Percentiles rank a stretch among this genome's conserved stretches.
Evolutionary conservation across 2,329 filamentous ascomycete species (phyloP).

Genomic region (Lachnellula hyalina): DNA sequence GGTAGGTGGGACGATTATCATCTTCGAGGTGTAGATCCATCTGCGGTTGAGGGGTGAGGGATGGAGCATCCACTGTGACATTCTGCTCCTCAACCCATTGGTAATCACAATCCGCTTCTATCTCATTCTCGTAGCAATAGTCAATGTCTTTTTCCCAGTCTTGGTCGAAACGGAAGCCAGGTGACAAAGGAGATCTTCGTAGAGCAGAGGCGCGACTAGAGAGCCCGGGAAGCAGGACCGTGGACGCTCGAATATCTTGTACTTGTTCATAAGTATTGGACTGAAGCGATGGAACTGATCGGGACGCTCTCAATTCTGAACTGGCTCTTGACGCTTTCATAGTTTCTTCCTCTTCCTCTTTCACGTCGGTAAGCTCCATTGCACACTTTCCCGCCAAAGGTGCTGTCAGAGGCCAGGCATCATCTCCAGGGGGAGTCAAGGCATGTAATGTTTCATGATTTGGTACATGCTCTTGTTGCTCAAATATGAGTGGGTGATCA

Average conservation of each 20-base stretch:
- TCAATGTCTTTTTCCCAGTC: slow-evolving; percentile 67
- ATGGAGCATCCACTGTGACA: slow-evolving; percentile 26
- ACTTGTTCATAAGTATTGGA: slow-evolving; percentile 38
- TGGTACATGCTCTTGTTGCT: slow-evolving; percentile 27
- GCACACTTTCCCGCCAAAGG: slow-evolving; percentile 20
- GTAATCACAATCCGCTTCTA: slow-evolving; percentile 61
- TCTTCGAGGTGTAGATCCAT: slow-evolving; percentile 23
- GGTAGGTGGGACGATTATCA: slow-evolving; percentile 19
- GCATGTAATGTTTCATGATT: slow-evolving; percentile 33
- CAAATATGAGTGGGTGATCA: slow-evolving; percentile 20
- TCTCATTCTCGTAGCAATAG: slow-evolving; percentile 65
- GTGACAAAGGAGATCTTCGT: slow-evolving; percentile 10
- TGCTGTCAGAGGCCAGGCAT: slow-evolving; percentile 39
- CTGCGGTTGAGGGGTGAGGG: slow-evolving; percentile 8
- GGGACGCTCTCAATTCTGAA: slow-evolving; percentile 25
- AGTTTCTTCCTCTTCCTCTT: slow-evolving; percentile 56
- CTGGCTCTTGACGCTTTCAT: slow-evolving; percentile 20
- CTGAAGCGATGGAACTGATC: slow-evolving; percentile 30
- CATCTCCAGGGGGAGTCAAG: slow-evolving; percentile 39
- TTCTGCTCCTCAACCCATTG: slow-evolving; percentile 50
- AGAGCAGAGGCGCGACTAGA: slow-evolving; percentile 1
- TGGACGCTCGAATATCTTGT: slow-evolving; percentile 15
- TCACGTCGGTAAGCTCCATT: slow-evolving; percentile 49
- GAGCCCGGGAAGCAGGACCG: slow-evolving; percentile 13
- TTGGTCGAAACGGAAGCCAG: slow-evolving; percentile 15